These are phyloP conservation scores for Penicillium sp. DNA, from an alignment of 2,329 filamentous ascomycete genomes.

Conservation along the genomic window DNA sequence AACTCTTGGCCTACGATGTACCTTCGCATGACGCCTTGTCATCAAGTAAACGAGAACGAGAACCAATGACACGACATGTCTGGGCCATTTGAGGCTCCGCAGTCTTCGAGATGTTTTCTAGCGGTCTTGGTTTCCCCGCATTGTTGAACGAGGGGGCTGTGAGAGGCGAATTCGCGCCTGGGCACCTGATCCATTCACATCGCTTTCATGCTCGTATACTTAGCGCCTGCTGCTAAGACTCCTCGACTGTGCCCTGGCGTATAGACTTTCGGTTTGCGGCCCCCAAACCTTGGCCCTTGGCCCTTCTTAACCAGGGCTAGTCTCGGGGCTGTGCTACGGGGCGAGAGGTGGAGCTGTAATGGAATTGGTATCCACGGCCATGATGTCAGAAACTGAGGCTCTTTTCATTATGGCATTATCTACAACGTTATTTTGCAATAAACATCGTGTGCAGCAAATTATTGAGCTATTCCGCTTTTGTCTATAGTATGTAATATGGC, in stretches of 20 bases:
- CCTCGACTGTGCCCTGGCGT: not conserved
- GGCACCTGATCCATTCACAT: not conserved
- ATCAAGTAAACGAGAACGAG: not conserved
- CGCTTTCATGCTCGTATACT: not conserved
- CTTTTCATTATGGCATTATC: not conserved
- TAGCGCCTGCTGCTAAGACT: not conserved
- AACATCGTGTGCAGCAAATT: too few species aligned
- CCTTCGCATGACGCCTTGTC: slow-evolving; percentile 3
- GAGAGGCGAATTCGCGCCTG: not conserved
- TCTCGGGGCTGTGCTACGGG: slow-evolving; percentile 1
- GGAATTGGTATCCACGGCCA: not conserved
- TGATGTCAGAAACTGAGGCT: not conserved
- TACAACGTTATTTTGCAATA: not conserved
- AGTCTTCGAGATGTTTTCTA: slow-evolving; percentile 13
- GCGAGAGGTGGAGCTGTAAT: not conserved
- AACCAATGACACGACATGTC: not conserved
- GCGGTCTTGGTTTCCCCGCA: not conserved
- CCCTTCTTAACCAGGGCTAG: not conserved
- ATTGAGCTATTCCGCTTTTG: too few species aligned
- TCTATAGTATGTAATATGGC: not conserved
- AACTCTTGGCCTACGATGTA: slow-evolving; percentile 5
- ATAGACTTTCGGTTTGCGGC: not conserved
- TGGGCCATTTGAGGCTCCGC: slow-evolving; percentile 9
- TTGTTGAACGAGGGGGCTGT: not conserved
- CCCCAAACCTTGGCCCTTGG: not conserved